Evolutionary conservation across 352 stramenopile species (phyloP).

Genomic region (Phytophthora tentaculata): DNA sequence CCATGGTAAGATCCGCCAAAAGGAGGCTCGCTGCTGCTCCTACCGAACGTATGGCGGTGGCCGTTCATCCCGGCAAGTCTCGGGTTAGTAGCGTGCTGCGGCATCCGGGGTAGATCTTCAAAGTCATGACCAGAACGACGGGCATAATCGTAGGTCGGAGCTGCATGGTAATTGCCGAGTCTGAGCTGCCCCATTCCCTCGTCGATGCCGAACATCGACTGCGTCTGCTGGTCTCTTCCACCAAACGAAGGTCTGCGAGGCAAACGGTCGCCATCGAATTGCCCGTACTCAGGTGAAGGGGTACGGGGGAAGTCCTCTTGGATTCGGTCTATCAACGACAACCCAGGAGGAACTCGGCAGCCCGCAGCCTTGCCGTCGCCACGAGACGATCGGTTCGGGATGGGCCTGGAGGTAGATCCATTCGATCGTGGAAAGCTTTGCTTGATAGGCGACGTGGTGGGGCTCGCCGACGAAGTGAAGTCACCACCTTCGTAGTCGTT

Average conservation of each 20-base stretch:
- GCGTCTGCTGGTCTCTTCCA: constrained; percentile 21
- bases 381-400: constrained; percentile 15
- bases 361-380: constrained; percentile 26
- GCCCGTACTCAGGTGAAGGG: constrained; percentile 67
- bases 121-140: constrained; percentile 23
- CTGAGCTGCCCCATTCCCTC: constrained; percentile 40
- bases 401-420: constrained; percentile 14
- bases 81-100: constrained; percentile 14
- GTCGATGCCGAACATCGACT: constrained; percentile 29
- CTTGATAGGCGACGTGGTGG: constrained; percentile 43
- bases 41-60: constrained; percentile 28
- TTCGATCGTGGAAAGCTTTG: constrained; percentile 28
- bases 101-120: constrained; percentile 18
- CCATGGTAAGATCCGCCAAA: constrained; percentile 34
- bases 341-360: constrained; percentile 38
- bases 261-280: constrained; percentile 26
- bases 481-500: constrained; percentile 36
- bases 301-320: constrained; percentile 84
- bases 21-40: constrained; percentile 38
- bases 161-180: constrained; percentile 36
- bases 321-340: constrained; percentile 77
- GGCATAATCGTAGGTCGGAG: constrained; percentile 20
- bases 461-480: constrained; percentile 28
- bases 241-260: constrained; percentile 26
- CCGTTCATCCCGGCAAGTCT: constrained; percentile 23